Evolutionary conservation across 2,329 filamentous ascomycete genomes (phyloP).

Genomic region (Pseudomassariella vexata): DNA sequence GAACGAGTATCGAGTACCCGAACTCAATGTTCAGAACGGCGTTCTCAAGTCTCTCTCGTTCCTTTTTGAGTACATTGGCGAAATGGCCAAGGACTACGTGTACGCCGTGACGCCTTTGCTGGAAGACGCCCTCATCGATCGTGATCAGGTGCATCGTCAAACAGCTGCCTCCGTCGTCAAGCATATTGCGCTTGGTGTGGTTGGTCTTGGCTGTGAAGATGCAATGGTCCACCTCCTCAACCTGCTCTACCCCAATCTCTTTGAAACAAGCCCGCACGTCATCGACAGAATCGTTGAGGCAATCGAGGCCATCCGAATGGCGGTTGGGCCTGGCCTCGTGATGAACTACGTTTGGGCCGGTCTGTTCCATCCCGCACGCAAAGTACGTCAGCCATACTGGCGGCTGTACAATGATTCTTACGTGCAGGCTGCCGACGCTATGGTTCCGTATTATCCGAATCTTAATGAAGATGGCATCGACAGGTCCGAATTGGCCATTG

Average conservation of each 20-base stretch:
- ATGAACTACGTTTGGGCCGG: conserved; percentile 99
- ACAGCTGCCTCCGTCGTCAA: conserved; percentile 96
- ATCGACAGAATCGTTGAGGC: conserved; percentile 98
- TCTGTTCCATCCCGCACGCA: conserved; percentile 91
- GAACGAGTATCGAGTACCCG: conserved; percentile 98
- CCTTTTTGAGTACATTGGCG: conserved; percentile 97
- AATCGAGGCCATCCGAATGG: conserved; percentile 91
- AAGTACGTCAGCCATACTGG: conserved; percentile 94
- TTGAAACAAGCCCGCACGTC: conserved; percentile 96
- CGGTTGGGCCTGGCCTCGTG: conserved; percentile 83
- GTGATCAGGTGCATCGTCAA: conserved; percentile 95
- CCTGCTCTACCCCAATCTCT: conserved; percentile 91
- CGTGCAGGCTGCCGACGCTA: conserved; percentile 84
- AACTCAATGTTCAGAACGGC: conserved; percentile 98
- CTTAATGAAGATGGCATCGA: conserved; percentile 75
- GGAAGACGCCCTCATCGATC: conserved; percentile 94
- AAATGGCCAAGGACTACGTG: conserved; percentile 99
- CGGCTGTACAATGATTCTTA: conserved; percentile 95
- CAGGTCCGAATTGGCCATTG: conserved; percentile 75
- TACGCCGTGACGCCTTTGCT: conserved; percentile 94
- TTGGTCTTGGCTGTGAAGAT: conserved; percentile 94
- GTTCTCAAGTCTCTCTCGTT: conserved; percentile 96
- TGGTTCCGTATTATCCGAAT: conserved; percentile 94
- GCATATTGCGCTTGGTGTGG: conserved; percentile 95
- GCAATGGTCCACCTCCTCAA: conserved; percentile 98